phyloP scores from a whole-genome alignment of 2,329 filamentous ascomycete genomes.

The Ceratocystiopsis sp. region DNA sequence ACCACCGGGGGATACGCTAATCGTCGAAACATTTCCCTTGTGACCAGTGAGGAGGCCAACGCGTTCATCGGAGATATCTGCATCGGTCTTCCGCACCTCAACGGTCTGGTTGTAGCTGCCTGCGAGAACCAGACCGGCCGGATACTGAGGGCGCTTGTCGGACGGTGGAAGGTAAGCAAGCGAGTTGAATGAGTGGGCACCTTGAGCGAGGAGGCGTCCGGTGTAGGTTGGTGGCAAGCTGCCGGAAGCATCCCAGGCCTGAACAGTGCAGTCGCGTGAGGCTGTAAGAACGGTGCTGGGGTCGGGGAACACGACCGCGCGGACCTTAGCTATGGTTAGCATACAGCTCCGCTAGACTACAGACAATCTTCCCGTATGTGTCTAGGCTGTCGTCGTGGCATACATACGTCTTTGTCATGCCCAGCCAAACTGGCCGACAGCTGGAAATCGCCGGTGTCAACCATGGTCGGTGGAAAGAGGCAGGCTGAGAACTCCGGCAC shows the following conservation, averaged over 20 bases:
- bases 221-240: constrained; percentile 51
- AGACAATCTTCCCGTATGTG: background rate
- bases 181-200: constrained; percentile 75
- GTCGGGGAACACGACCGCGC: constrained; percentile 63
- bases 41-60: constrained; percentile 80
- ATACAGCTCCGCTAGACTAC: background rate
- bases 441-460: constrained; percentile 60
- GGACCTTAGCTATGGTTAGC: constrained; percentile 44
- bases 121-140: constrained; percentile 69
- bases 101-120: constrained; percentile 87
- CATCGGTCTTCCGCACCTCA: constrained; percentile 62
- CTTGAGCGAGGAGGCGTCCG: constrained; percentile 59
- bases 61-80: constrained; percentile 54
- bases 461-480: background rate
- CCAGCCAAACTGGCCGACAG: constrained; percentile 78
- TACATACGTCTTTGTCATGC: constrained; percentile 73
- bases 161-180: constrained; percentile 60
- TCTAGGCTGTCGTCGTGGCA: background rate
- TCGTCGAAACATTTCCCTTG: constrained; percentile 68
- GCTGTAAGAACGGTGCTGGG: constrained; percentile 58
- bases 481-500: too few relatives aligned
- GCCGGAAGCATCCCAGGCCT: constrained; percentile 58
- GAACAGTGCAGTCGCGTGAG: constrained; percentile 80
- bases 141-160: constrained; percentile 29
- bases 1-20: constrained; percentile 60